These are phyloP conservation scores for Mycena citricolor DNA, from an alignment of 1,284 basidiomycete species.

Conservation along the genomic window DNA sequence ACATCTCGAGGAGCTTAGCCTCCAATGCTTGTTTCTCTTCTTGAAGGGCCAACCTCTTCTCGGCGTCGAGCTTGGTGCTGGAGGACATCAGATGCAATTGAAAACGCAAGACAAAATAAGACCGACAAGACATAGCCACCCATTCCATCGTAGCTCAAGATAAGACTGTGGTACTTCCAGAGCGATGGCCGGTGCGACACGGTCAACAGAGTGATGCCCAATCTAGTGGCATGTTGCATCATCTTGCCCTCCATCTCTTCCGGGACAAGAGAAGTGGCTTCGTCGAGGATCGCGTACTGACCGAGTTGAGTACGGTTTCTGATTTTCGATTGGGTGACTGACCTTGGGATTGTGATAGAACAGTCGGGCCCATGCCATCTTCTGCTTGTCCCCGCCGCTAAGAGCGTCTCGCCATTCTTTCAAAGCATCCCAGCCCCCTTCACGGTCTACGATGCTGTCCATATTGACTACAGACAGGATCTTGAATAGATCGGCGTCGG, in stretches of 20 bases:
- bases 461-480: conserved; percentile 86
- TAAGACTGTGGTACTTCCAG: conserved; percentile 94
- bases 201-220: conserved; percentile 88
- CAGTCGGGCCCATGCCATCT: conserved; percentile 95
- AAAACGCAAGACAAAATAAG: too few relatives aligned
- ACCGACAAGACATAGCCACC: conserved; percentile 85
- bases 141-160: conserved; percentile 86
- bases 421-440: conserved; percentile 90
- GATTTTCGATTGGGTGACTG: conserved; percentile 18
- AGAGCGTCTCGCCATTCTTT: conserved; percentile 94
- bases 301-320: conserved; percentile 11
- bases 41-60: conserved; percentile 87
- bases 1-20: conserved; percentile 80
- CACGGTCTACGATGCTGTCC: conserved; percentile 87
- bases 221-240: conserved; percentile 90
- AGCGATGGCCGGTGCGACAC: conserved; percentile 91
- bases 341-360: conserved; percentile 96
- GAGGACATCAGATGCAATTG: conserved; percentile 7
- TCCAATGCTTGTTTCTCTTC: conserved; percentile 91
- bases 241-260: conserved; percentile 91
- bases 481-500: conserved; percentile 74
- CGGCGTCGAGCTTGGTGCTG: conserved; percentile 88
- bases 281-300: conserved; percentile 94
- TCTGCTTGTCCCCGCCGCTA: conserved; percentile 85
- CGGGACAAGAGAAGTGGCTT: conserved; percentile 94